Base-by-base conservation (phyloP, 164 flowering plant species). In the Umbellularia californica region DNA sequence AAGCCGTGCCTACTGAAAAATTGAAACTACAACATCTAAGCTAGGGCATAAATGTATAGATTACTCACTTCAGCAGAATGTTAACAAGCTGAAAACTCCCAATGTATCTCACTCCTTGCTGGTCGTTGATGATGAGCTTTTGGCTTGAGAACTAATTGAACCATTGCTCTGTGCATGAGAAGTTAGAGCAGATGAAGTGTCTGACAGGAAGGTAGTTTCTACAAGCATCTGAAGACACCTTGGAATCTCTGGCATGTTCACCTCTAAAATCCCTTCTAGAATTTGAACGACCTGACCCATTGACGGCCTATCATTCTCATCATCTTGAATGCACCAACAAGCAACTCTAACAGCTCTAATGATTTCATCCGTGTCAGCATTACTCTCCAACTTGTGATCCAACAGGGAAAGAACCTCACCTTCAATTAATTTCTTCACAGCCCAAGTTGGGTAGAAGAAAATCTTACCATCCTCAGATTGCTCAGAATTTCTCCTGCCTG, bases 271-370 rank as follows among this genome's bases (percentile, higher is more conserved):
- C 2, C 85, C 85, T 24, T 84, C 87, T 50, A 84, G 81, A 13
- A 82, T 76, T 70, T 84, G 85, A 62, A 79, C 87, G 1, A 84
- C 82, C 71, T 75, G 77, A 11, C 85, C 81, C 87, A 82, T 82
- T 4, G 85, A 75, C 10, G 82, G 87, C 73, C 87, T 73, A 62
- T 65, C 72, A 68, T n/a, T 41, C 70, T 84, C 87, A 13, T 81
- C 73, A 22, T 79, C 85, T 72, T 84, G 87, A 70, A 84, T 77
- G 69, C 86, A 84, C 86, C 84, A 84, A 72, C 82, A 79, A 65
- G 84, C 86, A 50, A 76, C 78, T 70, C 74, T 84, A 51, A 77
- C 80, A n/a, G 75, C 74, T 74, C 74, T 78, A 28, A 65, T 68
- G 5, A 84, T 82, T 65, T 84, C 84, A 14, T 70, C 80, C 47